Base-by-base conservation (phyloP, 2,329 filamentous ascomycete species). In the Tolypocladium inflatum region DNA sequence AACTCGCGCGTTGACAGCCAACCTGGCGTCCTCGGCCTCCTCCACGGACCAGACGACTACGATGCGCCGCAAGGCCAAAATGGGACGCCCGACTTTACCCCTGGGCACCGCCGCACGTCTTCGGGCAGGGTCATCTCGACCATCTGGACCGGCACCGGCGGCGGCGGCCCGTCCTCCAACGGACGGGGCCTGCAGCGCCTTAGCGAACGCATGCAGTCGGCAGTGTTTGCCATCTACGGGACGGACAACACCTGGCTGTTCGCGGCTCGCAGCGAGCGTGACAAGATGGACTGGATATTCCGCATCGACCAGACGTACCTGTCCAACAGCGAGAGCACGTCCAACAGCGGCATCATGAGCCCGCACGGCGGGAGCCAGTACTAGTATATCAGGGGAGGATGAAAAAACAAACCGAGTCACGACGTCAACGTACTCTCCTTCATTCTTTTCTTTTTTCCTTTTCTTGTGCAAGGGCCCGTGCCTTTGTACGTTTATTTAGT, bases 261-360 rank as follows among this genome's bases (percentile, higher is more conserved):
- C 72, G 90, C 91, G 17, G 90, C 91, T 30, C 82, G 91, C 59
- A 93, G 86, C 66, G 93, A 97, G 76, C 82, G 87, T 54, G 92
- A 97, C 72, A 96, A 97, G 78, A 87, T 92, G 65, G 94, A 97
- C 71, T 99, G 94, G 94, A 96, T 99, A 65, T 83, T 95, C 72
- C 88, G 89, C 67, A 91, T 99, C 65, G 94, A 99, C 73, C 89
- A 96, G 77, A 90, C 87, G 55, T 84, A 81, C 64, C 72, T 81
- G 65, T 77, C 79, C 41, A 77, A 73, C 13, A 76, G 72, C 57
- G 75, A 75, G 50, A 80, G 77, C 61, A 63, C 66, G 35, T 63
- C 68, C 10, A 70, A 68, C 53, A 75, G 73, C 59, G 73, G 73
- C 17, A 62, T 74, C 56, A 66, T 67, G 56, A 75, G 72, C 54